Evolutionary conservation across 148 eudicot species (phyloP).

Genomic region (Gaultheria prostrata): DNA sequence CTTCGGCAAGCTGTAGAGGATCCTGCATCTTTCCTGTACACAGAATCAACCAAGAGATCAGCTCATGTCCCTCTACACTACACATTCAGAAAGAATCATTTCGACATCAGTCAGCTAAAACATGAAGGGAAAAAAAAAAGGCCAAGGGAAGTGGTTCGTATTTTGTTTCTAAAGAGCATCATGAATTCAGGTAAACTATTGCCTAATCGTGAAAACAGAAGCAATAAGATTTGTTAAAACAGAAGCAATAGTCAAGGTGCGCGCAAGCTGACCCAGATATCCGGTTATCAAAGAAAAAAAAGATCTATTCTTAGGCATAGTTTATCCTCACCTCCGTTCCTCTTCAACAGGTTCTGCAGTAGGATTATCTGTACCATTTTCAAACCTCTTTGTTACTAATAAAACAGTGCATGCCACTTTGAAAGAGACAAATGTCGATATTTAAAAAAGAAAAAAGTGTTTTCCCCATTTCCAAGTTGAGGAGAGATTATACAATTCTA

Average conservation of each 20-base stretch:
- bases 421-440: background rate
- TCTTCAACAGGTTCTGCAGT: background rate
- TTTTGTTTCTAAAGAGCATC: background rate
- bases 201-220: background rate
- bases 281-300: no score
- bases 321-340: background rate
- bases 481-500: background rate
- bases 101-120: background rate
- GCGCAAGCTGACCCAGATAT: no score
- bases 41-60: background rate
- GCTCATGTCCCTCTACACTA: background rate
- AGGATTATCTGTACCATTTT: background rate
- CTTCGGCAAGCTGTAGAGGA: constrained; percentile 53
- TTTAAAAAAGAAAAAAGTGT: background rate
- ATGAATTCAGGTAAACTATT: background rate
- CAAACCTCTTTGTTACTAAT: background rate
- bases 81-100: background rate
- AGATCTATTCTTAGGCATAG: background rate
- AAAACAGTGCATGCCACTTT: background rate
- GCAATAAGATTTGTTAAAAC: background rate
- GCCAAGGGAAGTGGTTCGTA: background rate
- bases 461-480: background rate
- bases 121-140: background rate
- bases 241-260: no score
- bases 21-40: constrained; percentile 79